Conservation (phyloP, 2,329 filamentous ascomycete species). For the Nemania diffusa region DNA sequence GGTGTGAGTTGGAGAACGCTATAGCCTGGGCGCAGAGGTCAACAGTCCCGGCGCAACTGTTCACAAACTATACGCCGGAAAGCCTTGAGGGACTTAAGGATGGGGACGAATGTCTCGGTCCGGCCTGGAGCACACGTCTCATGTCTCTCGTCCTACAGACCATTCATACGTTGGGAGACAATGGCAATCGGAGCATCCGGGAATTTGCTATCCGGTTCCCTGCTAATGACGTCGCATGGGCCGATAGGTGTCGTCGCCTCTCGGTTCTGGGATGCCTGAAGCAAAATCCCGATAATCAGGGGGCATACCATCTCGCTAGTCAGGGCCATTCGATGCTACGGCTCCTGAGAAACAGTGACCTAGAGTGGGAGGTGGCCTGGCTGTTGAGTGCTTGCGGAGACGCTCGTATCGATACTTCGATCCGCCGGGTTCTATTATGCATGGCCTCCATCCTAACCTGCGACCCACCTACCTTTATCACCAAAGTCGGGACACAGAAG, state of each 20-base stretch:
- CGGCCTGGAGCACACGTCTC: neutral
- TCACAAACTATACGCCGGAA: neutral
- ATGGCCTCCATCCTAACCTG: neutral
- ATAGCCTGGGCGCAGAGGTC: conserved; percentile 2
- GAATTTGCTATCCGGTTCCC: neutral
- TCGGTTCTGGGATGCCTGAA: neutral
- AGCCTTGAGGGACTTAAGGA: neutral
- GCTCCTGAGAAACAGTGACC: neutral
- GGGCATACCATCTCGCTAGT: neutral
- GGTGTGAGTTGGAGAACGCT: conserved; percentile 5
- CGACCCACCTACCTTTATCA: neutral
- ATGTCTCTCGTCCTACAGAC: neutral
- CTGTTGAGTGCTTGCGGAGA: neutral
- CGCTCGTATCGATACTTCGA: neutral
- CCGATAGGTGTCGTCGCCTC: neutral
- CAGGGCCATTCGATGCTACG: neutral
- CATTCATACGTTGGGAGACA: neutral
- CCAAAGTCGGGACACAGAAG: neutral
- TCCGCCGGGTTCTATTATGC: neutral
- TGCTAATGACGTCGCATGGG: neutral
- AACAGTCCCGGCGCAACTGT: neutral
- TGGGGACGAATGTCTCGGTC: neutral
- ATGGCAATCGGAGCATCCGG: neutral
- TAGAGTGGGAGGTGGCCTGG: conserved; percentile 3
- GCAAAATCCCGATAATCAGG: neutral